Evolutionary conservation across 108 stramenopile genomes (phyloP), one percentile per base, ranked within the genome.

Genomic region (Schizochytrium sp.): DNA sequence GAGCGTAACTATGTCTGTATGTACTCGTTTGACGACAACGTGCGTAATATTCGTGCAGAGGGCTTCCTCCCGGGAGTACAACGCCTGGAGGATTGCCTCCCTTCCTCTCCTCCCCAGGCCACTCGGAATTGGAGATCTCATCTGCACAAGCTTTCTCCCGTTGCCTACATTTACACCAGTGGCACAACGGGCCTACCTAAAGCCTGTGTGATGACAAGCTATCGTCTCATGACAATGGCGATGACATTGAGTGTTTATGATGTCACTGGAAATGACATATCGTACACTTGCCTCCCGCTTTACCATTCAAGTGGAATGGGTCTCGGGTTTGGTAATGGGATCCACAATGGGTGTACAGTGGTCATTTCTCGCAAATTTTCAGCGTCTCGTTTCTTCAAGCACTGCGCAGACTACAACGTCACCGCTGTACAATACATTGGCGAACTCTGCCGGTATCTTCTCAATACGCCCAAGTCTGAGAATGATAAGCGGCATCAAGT

Each of bases 351-450:
- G 0, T 57, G 46, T 1, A 89, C 88, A 3, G 19, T 94, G 12
- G 93, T 93, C 28, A n/a, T 92, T 38, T 76, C 93, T 7, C 4
- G 40, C 15, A 93, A 92, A 76, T 94, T 94, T 89, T 92, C 92
- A 45, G 91, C 88, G 28, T 12, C 56, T 3, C 40, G 40, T 41
- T 93, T 93, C 42, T 64, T 91, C 28, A 13, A 28, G 13, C 93
- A 94, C 92, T 89, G 91, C 56, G 83, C 42, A 41, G 38, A n/a
- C 59, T 50, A 91, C 56, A 53, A 60, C 17, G 61, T 47, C 89
- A 93, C 92, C 40, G 91, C 90, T 2, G 57, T 93, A 76, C 93
- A 93, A 87, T 94, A 94, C 88, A 93, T 94, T 50, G 94, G 93
- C 28, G 94, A 94, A 90, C 64, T 94, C 13, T 92, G 89, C 46